Evolutionary conservation across 2,329 filamentous ascomycete species (phyloP), one percentile per base, ranked within the genome.

Genomic region (Trichoderma atrobrunneum): DNA sequence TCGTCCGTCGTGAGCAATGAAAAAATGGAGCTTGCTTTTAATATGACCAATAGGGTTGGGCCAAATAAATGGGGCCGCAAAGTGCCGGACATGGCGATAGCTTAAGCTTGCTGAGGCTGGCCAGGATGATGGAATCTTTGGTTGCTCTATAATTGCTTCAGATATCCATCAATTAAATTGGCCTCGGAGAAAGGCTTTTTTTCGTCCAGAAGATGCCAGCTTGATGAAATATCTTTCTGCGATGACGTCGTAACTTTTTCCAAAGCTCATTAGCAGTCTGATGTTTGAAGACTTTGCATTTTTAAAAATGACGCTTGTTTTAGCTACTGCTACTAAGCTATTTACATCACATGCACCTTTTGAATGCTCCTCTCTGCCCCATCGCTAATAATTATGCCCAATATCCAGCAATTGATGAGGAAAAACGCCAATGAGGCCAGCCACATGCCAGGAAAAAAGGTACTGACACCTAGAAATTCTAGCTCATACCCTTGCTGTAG

Each of bases 381-480:
- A 80, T 98, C 96, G 2, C 80, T 79, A 7, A 98, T 87, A 57
- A 98, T 90, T 61, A 97, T 84, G 0, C 93, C 93, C 51, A 99
- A 80, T 70, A 98, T 93, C 90, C 93, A 97, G 76, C 90, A 91
- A 80, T 99, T 98, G 18, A 94, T 88, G 1, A 90, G 80, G 79
- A 98, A 98, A 83, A 99, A 98, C 0, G 83, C 83, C 16, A 97
- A 80, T 0, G 93, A 92, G 0, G 93, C 87, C 0, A 88, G 74
- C 89, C 93, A 98, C 1, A 99, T 84, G 0, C 94, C 94, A 0
- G 95, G 94, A 11, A 94, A 87, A 79, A 98, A 99, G 0, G 92
- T 95, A 74, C 93, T 95, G 26, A 85, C 78, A 0, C 95, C 96
- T 3, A 97, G 82, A 74, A 95, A 95, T 79, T 96, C 93, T 1